A percentile compares a stretch with the other conserved stretches of the same genome.
These are phyloP conservation scores for Saccharum hybrid DNA, from an alignment of 202 grass and related monocot species.

Conservation along the genomic window DNA sequence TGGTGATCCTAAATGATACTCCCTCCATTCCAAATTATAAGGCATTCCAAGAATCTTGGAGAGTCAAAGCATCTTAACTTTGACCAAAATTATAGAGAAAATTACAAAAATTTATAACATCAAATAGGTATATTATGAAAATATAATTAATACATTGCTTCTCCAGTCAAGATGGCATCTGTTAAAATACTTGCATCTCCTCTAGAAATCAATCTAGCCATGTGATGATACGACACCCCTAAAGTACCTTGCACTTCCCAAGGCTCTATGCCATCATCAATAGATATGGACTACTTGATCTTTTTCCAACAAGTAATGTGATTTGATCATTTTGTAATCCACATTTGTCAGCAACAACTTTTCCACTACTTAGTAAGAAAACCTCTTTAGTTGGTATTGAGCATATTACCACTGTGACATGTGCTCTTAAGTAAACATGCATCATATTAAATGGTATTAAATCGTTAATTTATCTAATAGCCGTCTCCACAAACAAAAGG, in stretches of 20 bases:
- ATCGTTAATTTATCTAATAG: constrained; percentile 28
- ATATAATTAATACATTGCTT: constrained; percentile 1
- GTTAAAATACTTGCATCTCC: neutral
- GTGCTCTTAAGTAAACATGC: constrained; percentile 14
- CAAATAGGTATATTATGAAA: too few relatives aligned
- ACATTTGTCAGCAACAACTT: neutral
- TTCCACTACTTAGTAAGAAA: neutral
- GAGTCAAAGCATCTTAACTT: too few relatives aligned
- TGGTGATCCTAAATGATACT: too few relatives aligned
- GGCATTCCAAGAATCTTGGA: too few relatives aligned
- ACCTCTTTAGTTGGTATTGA: neutral
- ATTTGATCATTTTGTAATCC: neutral
- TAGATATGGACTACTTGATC: neutral
- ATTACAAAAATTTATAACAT: too few relatives aligned
- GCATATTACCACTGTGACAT: neutral
- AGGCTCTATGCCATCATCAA: neutral
- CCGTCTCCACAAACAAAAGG: constrained; percentile 7
- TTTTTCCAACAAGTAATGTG: neutral
- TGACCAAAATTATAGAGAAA: too few relatives aligned
- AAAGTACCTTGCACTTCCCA: neutral
- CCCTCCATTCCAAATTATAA: too few relatives aligned
- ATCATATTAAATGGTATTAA: constrained; percentile 5
- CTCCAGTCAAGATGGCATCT: neutral
- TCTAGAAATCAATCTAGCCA: constrained; percentile 13
- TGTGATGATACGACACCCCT: neutral